A percentile compares a stretch with the other conserved stretches of the same genome.
Evolutionary conservation across 805 yeast genomes (phyloP).

Genomic region (Yarrowia alimentaria): DNA sequence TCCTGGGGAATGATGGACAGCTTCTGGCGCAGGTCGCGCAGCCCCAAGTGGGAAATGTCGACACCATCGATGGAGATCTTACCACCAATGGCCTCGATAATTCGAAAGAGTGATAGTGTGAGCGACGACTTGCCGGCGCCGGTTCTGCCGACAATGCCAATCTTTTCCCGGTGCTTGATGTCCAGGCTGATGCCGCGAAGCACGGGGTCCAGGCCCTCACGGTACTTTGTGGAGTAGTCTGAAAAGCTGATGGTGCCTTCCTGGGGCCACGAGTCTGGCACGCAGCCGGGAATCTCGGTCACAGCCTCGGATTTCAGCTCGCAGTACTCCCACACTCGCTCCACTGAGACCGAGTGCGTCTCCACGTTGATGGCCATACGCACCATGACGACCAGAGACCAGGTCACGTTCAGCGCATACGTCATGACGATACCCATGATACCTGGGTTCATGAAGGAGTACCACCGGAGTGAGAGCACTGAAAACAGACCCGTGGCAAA

Average conservation of each 20-base stretch:
- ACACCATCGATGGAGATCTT: slow-evolving; percentile 55
- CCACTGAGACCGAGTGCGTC: slow-evolving; percentile 87
- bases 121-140: slow-evolving; percentile 89
- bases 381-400: slow-evolving; percentile 84
- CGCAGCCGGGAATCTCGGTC: slow-evolving; percentile 46
- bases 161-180: slow-evolving; percentile 72
- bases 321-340: slow-evolving; percentile 44
- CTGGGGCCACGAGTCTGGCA: slow-evolving; percentile 65
- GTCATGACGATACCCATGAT: slow-evolving; percentile 85
- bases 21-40: slow-evolving; percentile 54
- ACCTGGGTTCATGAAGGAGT: slow-evolving; percentile 63
- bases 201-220: slow-evolving; percentile 69
- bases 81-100: slow-evolving; percentile 54
- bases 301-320: slow-evolving; percentile 55
- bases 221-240: slow-evolving; percentile 65
- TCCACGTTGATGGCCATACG: slow-evolving; percentile 92
- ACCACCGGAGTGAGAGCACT: slow-evolving; percentile 53
- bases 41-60: slow-evolving; percentile 52
- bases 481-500: slow-evolving; percentile 68
- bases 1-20: slow-evolving; percentile 68
- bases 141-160: slow-evolving; percentile 85
- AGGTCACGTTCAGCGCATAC: slow-evolving; percentile 81
- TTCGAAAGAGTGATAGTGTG: slow-evolving; percentile 66
- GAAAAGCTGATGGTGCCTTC: slow-evolving; percentile 62
- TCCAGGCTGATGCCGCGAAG: slow-evolving; percentile 60